These are phyloP conservation scores for Metschnikowia gruessii DNA, from an alignment of 805 yeast species.

Conservation along the genomic window DNA sequence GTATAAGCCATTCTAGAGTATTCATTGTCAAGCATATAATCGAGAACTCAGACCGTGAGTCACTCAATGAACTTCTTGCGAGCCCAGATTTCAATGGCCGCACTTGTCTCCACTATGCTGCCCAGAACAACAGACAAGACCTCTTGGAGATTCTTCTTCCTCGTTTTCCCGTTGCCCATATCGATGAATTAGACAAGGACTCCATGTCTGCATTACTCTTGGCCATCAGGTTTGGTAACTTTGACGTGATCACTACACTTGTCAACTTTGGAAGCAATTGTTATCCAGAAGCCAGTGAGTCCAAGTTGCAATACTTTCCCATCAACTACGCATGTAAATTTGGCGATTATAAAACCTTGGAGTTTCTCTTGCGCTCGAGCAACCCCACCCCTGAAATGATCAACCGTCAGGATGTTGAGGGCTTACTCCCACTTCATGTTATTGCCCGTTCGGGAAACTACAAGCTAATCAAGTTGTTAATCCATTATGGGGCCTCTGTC, in stretches of 20 bases:
- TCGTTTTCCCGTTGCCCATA: slow-evolving; percentile 31
- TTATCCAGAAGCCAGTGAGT: slow-evolving; percentile 45
- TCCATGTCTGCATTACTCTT: slow-evolving; percentile 80
- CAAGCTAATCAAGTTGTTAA: slow-evolving; percentile 62
- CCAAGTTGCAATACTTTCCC: slow-evolving; percentile 65
- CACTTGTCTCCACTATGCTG: slow-evolving; percentile 84
- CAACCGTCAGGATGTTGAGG: slow-evolving; percentile 77
- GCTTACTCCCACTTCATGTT: slow-evolving; percentile 83
- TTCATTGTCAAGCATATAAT: slow-evolving; percentile 37
- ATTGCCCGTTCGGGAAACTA: slow-evolving; percentile 82
- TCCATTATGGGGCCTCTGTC: slow-evolving; percentile 68
- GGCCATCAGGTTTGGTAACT: slow-evolving; percentile 69
- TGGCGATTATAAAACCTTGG: slow-evolving; percentile 71
- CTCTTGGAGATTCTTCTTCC: slow-evolving; percentile 43
- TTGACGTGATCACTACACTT: slow-evolving; percentile 36
- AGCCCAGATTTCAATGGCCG: slow-evolving; percentile 67
- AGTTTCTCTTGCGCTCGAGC: slow-evolving; percentile 50
- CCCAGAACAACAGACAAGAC: slow-evolving; percentile 51
- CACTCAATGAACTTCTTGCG: slow-evolving; percentile 25
- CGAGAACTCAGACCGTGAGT: slow-evolving; percentile 19
- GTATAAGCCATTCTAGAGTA: slow-evolving; percentile 36
- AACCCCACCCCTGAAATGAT: slow-evolving; percentile 22
- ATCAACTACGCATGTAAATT: slow-evolving; percentile 85
- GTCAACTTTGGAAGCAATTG: slow-evolving; percentile 35
- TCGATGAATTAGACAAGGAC: slow-evolving; percentile 62